Base-by-base conservation (phyloP, 768 basidiomycete genomes). In the Tulasnella sp. region DNA sequence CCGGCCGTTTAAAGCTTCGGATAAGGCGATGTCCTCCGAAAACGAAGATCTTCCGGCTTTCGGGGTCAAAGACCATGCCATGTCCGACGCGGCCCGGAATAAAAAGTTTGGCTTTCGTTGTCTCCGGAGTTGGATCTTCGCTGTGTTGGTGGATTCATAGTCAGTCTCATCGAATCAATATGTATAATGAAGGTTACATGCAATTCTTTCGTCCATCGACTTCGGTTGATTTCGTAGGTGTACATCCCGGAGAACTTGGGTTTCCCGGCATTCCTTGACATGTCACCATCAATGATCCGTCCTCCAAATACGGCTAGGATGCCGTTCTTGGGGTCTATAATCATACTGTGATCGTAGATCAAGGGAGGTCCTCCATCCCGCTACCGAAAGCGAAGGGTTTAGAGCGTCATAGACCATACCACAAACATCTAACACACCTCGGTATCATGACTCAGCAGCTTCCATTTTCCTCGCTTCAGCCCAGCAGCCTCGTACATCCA, bases 321-420 rank as follows among this genome's bases (percentile, higher is more conserved):
- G 77, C 91, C 90, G 0, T 84, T 80, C 4, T 89, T 88, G 44
- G 84, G 83, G 76, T 93, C 91, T 76, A 92, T 86, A 37, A 82
- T 88, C 87, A 93, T 90, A 79, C 91, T 90, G 75, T 92, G 91
- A 77, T 93, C 92, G 75, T 88, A 90, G 44, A 92, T 81, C 39
- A 91, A 80, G 0, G 88, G 87, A 1, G 91, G 91, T 0, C 90
- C 91, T 1, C 87, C 88, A 5, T 84, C 83, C 0, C 82, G 78
- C 91, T 91, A 74, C 17, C 16, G 41, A 67, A 40, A n/a, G 12
- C 29, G 39, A 40, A 62, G 5, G 67, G 16, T 59, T 19, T 22
- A 26, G n/a, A 52, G 26, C 9, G 42, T 8, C 5, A 19, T 12
- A n/a, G n/a, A 72, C 11, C 29, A 8, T 14, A 62, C 65, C 29